Conservation (phyloP, 768 basidiomycete genomes). For the Lentinula boryana region DNA sequence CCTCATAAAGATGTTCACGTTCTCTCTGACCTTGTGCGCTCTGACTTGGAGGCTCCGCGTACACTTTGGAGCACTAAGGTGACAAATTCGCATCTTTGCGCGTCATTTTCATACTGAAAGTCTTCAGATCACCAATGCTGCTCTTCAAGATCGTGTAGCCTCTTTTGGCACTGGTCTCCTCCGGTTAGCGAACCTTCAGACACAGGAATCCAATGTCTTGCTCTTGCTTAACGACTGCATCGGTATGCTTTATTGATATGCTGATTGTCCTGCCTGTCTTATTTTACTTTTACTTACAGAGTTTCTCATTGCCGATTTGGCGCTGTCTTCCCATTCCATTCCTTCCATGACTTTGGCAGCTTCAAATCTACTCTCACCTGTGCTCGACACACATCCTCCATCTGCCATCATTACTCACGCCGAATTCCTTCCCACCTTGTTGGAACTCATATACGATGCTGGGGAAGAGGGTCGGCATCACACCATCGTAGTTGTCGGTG, state of each 20-base stretch:
- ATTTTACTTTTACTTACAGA: constrained; percentile 32
- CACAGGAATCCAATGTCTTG: constrained; percentile 62
- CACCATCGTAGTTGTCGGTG: constrained; percentile 70
- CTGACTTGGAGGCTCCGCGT: constrained; percentile 60
- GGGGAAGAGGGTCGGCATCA: constrained; percentile 39
- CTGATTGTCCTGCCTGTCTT: not conserved
- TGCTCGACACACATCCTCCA: constrained; percentile 61
- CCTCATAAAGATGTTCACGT: constrained; percentile 70
- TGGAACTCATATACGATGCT: constrained; percentile 67
- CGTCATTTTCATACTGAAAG: not conserved
- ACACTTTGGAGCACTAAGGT: constrained; percentile 82
- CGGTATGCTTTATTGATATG: constrained; percentile 34
- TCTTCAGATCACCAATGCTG: constrained; percentile 66
- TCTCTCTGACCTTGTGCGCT: constrained; percentile 58
- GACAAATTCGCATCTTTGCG: not conserved
- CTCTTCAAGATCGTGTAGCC: constrained; percentile 63
- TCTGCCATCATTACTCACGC: constrained; percentile 72
- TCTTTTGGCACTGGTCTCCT: constrained; percentile 72
- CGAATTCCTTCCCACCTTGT: constrained; percentile 56
- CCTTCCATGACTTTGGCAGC: constrained; percentile 62
- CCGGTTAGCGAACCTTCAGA: constrained; percentile 45
- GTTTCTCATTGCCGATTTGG: constrained; percentile 76
- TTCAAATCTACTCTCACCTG: constrained; percentile 52
- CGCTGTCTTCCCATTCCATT: constrained; percentile 65
- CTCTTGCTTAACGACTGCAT: constrained; percentile 74